Conservation (phyloP, 495 filamentous ascomycete species). For the Pyrenula massariospora region DNA sequence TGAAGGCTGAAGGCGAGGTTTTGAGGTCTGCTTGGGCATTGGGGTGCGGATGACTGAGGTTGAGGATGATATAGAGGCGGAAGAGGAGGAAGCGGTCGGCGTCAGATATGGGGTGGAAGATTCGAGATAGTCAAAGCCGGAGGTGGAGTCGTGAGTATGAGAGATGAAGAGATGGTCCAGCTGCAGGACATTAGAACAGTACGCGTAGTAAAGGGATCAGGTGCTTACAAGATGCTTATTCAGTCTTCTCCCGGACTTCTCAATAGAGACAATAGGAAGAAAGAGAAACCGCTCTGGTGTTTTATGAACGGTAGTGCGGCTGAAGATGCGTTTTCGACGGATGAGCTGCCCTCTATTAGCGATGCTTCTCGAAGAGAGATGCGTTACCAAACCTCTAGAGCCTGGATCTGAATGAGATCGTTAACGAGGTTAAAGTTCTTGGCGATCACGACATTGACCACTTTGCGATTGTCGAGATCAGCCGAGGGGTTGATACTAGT, state of each 20-base stretch:
- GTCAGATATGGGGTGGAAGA: neutral
- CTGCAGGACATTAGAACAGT: slow-evolving; percentile 20
- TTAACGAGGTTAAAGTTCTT: slow-evolving; percentile 63
- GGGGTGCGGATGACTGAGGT: neutral
- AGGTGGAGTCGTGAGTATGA: slow-evolving; percentile 65
- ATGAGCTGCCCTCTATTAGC: slow-evolving; percentile 45
- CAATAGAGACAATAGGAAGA: slow-evolving; percentile 50
- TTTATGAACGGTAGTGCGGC: slow-evolving; percentile 53
- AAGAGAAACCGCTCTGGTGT: slow-evolving; percentile 76
- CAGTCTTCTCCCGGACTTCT: slow-evolving; percentile 18
- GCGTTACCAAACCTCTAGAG: slow-evolving; percentile 47
- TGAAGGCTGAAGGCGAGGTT: slow-evolving; percentile 3
- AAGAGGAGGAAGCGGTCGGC: neutral
- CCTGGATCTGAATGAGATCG: slow-evolving; percentile 71
- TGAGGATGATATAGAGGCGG: neutral
- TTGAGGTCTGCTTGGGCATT: neutral
- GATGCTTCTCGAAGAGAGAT: neutral
- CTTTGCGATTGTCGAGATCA: slow-evolving; percentile 26
- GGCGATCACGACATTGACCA: slow-evolving; percentile 74
- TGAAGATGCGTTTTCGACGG: slow-evolving; percentile 65
- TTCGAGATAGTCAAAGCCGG: slow-evolving; percentile 63
- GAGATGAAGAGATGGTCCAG: slow-evolving; percentile 83
- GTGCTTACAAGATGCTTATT: slow-evolving; percentile 35
- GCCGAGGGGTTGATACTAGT: neutral
- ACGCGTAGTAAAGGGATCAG: too few species aligned